phyloP scores from a whole-genome alignment of 805 yeast genomes.

The Lachancea sp. region DNA sequence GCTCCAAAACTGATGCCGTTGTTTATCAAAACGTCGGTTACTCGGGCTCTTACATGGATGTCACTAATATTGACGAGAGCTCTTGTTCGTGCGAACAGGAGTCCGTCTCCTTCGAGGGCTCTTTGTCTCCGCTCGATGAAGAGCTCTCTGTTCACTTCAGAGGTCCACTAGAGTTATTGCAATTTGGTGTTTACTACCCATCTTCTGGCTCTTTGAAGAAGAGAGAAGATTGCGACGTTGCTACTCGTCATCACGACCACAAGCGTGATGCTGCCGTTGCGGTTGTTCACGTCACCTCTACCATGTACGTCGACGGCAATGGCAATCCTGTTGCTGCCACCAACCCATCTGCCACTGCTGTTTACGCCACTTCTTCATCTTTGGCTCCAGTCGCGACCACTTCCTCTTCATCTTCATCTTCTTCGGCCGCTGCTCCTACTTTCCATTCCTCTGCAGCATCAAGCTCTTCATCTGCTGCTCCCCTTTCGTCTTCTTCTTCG shows the following conservation, averaged over 20 bases:
- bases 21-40: slow-evolving; percentile 70
- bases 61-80: slow-evolving; percentile 67
- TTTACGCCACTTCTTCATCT: slow-evolving; percentile 19
- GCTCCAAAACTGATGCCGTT: slow-evolving; percentile 62
- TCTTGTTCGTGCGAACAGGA: slow-evolving; percentile 66
- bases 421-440: slow-evolving; percentile 11
- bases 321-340: slow-evolving; percentile 37
- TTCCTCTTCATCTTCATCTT: slow-evolving; percentile 9
- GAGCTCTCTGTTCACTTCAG: slow-evolving; percentile 73
- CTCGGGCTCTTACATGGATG: slow-evolving; percentile 76
- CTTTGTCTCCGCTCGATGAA: slow-evolving; percentile 59
- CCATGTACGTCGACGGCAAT: slow-evolving; percentile 58
- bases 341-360: slow-evolving; percentile 21
- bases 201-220: slow-evolving; percentile 39
- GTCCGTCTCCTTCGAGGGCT: slow-evolving; percentile 51
- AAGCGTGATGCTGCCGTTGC: slow-evolving; percentile 58
- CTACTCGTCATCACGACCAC: slow-evolving; percentile 43
- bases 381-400: slow-evolving; percentile 19
- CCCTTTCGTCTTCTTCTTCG: slow-evolving; percentile 14
- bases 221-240: slow-evolving; percentile 32
- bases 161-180: slow-evolving; percentile 59
- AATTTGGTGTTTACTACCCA: slow-evolving; percentile 85
- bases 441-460: slow-evolving; percentile 13
- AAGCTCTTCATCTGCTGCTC: slow-evolving; percentile 10
- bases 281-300: slow-evolving; percentile 67